Conservation (phyloP, 2,329 filamentous ascomycete species). For the Coniochaeta sp. region DNA sequence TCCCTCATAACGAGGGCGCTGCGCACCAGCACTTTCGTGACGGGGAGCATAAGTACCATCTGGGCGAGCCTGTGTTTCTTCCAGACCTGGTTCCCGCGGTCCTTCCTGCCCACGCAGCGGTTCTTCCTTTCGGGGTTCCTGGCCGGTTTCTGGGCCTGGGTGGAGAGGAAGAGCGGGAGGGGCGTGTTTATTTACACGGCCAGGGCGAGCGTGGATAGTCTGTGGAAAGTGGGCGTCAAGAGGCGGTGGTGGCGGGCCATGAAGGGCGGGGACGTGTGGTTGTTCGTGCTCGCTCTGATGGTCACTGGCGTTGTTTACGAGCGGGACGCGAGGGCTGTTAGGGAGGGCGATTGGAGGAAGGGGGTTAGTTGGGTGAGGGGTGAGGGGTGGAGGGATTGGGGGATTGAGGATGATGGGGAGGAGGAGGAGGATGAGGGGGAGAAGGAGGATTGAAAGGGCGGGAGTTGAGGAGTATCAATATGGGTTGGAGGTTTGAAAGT, state of each 20-base stretch:
- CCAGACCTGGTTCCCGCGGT: constrained; percentile 68
- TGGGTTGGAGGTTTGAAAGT: too few relatives aligned
- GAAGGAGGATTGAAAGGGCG: constrained; percentile 19
- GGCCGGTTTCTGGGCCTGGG: constrained; percentile 77
- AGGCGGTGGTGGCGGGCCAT: constrained; percentile 79
- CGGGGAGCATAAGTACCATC: constrained; percentile 74
- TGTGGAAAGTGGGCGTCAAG: constrained; percentile 95
- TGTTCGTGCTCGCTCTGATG: constrained; percentile 76
- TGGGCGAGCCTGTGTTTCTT: constrained; percentile 92
- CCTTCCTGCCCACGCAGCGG: constrained; percentile 70
- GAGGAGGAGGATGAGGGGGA: constrained; percentile 29
- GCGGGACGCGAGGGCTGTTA: constrained; percentile 58
- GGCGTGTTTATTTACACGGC: constrained; percentile 73
- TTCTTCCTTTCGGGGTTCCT: constrained; percentile 87
- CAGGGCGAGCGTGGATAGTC: constrained; percentile 69
- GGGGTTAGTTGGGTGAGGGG: constrained; percentile 67
- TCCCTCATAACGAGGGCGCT: constrained; percentile 62
- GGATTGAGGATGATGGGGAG: too few relatives aligned
- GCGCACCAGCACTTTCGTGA: constrained; percentile 68
- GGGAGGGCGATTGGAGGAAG: constrained; percentile 62
- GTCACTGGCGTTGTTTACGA: constrained; percentile 74
- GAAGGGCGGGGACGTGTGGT: constrained; percentile 72
- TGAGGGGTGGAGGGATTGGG: constrained; percentile 68
- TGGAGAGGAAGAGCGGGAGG: constrained; percentile 59
- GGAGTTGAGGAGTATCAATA: too few relatives aligned